Conservation (phyloP, 805 yeast genomes). For the Kregervanrija delftensis region DNA sequence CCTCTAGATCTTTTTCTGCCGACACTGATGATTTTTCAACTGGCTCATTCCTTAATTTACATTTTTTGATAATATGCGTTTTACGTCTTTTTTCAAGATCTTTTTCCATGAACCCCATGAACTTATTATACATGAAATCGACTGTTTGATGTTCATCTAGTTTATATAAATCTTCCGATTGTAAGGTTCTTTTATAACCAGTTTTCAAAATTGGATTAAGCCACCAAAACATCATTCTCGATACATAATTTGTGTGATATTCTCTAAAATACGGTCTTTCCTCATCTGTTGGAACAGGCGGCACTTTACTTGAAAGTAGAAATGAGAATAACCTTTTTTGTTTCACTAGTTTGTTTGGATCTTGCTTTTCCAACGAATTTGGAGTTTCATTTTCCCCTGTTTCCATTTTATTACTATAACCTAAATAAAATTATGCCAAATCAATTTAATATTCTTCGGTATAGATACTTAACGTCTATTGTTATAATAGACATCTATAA, state of each 20-base stretch:
- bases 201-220: constrained; percentile 51
- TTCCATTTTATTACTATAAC: too few relatives aligned
- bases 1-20: constrained; percentile 17
- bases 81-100: constrained; percentile 17
- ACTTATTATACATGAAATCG: constrained; percentile 33
- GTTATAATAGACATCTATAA: too few relatives aligned
- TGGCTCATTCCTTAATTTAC: constrained; percentile 19
- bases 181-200: constrained; percentile 69
- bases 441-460: too few relatives aligned
- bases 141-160: constrained; percentile 37
- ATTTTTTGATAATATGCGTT: constrained; percentile 21
- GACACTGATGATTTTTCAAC: constrained; percentile 13
- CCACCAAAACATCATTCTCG: constrained; percentile 59
- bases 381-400: neutral
- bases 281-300: constrained; percentile 42
- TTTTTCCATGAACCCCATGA: constrained; percentile 27
- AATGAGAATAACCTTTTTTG: constrained; percentile 48
- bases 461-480: too few relatives aligned
- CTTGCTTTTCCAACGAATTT: constrained; percentile 5
- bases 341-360: constrained; percentile 1
- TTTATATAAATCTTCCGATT: constrained; percentile 52
- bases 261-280: constrained; percentile 48
- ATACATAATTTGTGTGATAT: constrained; percentile 33
- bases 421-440: too few relatives aligned
- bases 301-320: constrained; percentile 41